phyloP scores from a whole-genome alignment of 108 stramenopile species.

The Fragilaria radians region DNA sequence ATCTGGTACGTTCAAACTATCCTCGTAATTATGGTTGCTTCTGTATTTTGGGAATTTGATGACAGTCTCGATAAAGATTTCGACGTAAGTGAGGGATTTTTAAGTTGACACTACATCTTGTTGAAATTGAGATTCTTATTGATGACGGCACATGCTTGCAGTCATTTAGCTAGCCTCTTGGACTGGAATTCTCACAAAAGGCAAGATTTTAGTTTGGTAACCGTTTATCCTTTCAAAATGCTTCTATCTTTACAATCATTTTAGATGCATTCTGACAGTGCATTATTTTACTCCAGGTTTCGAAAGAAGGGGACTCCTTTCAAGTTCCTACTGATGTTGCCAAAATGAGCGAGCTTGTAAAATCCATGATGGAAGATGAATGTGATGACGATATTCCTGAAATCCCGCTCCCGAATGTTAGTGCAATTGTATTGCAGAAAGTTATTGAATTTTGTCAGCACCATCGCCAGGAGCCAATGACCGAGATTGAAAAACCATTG shows the following conservation, averaged over 20 bases:
- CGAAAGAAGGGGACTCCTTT: conserved; percentile 95
- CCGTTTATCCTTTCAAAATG: not conserved
- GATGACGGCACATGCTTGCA: not conserved
- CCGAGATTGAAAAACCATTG: conserved; percentile 95
- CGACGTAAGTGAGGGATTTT: not conserved
- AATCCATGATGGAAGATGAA: conserved; percentile 93
- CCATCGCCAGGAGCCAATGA: conserved; percentile 87
- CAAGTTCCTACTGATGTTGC: conserved; percentile 88
- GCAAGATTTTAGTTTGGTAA: not conserved
- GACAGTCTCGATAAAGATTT: not conserved
- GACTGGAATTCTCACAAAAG: not conserved
- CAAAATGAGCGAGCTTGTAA: conserved; percentile 97
- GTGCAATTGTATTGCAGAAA: conserved; percentile 85
- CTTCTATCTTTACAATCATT: not conserved
- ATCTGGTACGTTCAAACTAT: not conserved
- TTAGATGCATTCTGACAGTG: too few species aligned
- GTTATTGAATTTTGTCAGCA: conserved; percentile 97
- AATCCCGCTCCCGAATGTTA: conserved; percentile 97
- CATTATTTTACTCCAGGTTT: conserved; percentile 61
- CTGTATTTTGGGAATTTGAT: not conserved
- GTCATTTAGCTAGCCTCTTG: not conserved
- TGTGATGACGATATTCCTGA: conserved; percentile 79
- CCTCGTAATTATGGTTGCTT: not conserved
- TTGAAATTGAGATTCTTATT: not conserved
- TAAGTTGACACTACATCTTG: too few species aligned